Percentiles rank a stretch among this genome's conserved stretches.
phyloP scores from a whole-genome alignment of 2,329 filamentous ascomycete species.

The Penicillium sp. region DNA sequence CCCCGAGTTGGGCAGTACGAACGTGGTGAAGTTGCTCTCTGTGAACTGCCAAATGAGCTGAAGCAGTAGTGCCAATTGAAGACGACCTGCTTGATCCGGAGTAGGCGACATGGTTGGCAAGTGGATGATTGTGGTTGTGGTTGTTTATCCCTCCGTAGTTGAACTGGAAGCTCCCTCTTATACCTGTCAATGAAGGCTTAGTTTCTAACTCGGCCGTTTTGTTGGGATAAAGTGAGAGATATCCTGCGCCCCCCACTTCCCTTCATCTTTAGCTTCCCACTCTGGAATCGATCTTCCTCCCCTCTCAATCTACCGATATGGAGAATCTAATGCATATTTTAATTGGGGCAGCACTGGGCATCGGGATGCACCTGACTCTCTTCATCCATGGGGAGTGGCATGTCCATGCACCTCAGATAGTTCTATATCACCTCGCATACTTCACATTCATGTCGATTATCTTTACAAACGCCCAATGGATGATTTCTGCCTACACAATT shows the following conservation, averaged over 20 bases:
- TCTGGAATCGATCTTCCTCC: neutral
- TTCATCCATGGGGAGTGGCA: slow-evolving; percentile 20
- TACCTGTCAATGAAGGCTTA: neutral
- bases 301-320: neutral
- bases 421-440: slow-evolving; percentile 8
- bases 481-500: slow-evolving; percentile 8
- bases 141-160: neutral
- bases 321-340: neutral
- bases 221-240: neutral
- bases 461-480: neutral
- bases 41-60: slow-evolving; percentile 23
- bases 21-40: slow-evolving; percentile 26
- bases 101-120: neutral
- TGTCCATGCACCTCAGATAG: slow-evolving; percentile 10
- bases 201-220: neutral
- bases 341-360: slow-evolving; percentile 2
- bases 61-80: neutral
- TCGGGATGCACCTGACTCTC: slow-evolving; percentile 4
- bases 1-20: slow-evolving; percentile 25
- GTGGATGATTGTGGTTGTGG: neutral
- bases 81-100: neutral
- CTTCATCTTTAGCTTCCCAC: neutral
- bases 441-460: neutral
- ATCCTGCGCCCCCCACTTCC: neutral
- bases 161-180: neutral